Conservation (phyloP, 2,329 filamentous ascomycete genomes). For the Hypoxylon sp. region DNA sequence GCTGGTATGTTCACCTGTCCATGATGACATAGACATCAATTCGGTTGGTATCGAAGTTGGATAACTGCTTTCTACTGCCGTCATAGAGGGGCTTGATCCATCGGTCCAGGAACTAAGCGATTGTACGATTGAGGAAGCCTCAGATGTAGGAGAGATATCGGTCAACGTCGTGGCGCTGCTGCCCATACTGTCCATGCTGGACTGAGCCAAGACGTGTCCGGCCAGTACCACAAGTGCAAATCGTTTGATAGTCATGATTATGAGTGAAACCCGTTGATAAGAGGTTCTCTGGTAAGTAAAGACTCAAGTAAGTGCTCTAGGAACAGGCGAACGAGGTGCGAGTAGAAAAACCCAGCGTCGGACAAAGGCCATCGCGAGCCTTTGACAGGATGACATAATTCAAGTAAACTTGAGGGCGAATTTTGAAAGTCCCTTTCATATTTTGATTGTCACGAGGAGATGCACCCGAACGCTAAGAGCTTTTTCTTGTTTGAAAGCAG, state of each 20-base stretch:
- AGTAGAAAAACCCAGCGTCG: slow-evolving; percentile 24
- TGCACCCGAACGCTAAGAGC: slow-evolving; percentile 33
- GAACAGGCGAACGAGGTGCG: background rate
- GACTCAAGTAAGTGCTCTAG: background rate
- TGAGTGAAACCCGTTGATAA: slow-evolving; percentile 1
- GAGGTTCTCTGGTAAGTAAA: background rate
- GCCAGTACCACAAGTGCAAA: slow-evolving; percentile 38
- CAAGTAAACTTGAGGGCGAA: slow-evolving; percentile 18
- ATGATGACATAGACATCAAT: background rate
- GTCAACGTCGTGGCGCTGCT: slow-evolving; percentile 15
- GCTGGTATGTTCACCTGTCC: background rate
- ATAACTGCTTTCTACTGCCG: slow-evolving; percentile 6
- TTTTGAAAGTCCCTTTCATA: slow-evolving; percentile 22
- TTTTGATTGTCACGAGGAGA: slow-evolving; percentile 20
- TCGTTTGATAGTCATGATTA: slow-evolving; percentile 40
- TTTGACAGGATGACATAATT: slow-evolving; percentile 36
- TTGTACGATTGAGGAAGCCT: slow-evolving; percentile 9
- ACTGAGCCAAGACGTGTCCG: slow-evolving; percentile 38
- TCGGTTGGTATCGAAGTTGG: slow-evolving; percentile 17
- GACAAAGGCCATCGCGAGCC: slow-evolving; percentile 35
- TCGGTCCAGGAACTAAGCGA: slow-evolving; percentile 8
- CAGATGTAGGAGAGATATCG: slow-evolving; percentile 10
- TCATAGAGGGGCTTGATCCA: slow-evolving; percentile 13
- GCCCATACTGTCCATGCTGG: slow-evolving; percentile 28
- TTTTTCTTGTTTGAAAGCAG: slow-evolving; percentile 31